Conservation (phyloP, 2,329 filamentous ascomycete species). For the Fusarium falciforme region DNA sequence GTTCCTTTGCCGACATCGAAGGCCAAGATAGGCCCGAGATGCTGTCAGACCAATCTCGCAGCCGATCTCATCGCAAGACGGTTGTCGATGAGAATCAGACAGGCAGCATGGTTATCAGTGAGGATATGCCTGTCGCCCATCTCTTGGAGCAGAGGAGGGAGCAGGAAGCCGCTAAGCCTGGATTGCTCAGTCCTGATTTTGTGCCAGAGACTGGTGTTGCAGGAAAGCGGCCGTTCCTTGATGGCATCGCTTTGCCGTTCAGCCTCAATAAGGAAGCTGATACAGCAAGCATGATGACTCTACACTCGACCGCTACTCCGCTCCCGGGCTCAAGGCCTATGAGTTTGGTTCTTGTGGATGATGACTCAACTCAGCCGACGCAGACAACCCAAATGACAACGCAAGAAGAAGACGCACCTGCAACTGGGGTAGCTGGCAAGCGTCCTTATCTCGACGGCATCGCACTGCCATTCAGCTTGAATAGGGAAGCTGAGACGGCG, state of each 20-base stretch:
- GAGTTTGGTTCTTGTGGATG: conserved; percentile 40
- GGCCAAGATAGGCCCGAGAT: conserved; percentile 49
- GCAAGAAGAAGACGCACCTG: conserved; percentile 46
- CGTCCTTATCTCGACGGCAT: conserved; percentile 75
- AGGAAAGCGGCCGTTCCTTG: conserved; percentile 73
- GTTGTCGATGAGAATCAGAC: conserved; percentile 66
- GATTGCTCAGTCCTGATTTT: conserved; percentile 57
- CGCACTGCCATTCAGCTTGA: conserved; percentile 78
- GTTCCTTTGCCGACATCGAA: conserved; percentile 55
- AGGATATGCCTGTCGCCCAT: conserved; percentile 57
- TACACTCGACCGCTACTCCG: conserved; percentile 58
- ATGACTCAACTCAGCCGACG: conserved; percentile 24
- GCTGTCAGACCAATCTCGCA: conserved; percentile 46
- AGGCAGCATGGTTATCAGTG: conserved; percentile 45
- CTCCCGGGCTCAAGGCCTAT: conserved; percentile 48
- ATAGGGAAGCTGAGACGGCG: conserved; percentile 72
- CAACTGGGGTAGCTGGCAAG: conserved; percentile 67
- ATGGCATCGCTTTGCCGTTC: conserved; percentile 79
- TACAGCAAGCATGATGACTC: conserved; percentile 77
- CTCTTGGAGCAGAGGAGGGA: conserved; percentile 57
- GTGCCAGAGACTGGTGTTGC: conserved; percentile 62
- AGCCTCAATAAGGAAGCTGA: conserved; percentile 72
- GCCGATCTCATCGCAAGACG: conserved; percentile 56
- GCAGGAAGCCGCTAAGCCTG: conserved; percentile 52
- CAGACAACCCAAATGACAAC: conserved; percentile 30